A percentile compares a stretch with the other conserved stretches of the same genome.
These are phyloP conservation scores for Malus fusca DNA, from an alignment of 306 rosid genomes.

Conservation along the genomic window DNA sequence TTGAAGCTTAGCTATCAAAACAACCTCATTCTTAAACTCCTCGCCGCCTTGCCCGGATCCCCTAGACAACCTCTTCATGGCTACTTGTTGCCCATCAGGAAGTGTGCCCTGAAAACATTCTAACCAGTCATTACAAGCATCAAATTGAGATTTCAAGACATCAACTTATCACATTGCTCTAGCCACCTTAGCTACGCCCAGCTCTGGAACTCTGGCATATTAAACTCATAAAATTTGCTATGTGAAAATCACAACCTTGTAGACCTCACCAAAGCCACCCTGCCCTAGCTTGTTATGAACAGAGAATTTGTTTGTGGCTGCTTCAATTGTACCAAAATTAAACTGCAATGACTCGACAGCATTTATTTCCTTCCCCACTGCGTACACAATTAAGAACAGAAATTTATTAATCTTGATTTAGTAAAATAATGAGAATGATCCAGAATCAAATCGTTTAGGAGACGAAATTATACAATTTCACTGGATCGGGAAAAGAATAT, in stretches of 20 bases:
- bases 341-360: slow-evolving; percentile 17
- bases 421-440: no score
- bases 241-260: slow-evolving; percentile 7
- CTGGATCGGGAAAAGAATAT: background rate
- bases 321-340: slow-evolving; percentile 11
- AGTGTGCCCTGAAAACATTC: slow-evolving; percentile 20
- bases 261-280: slow-evolving; percentile 29
- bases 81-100: slow-evolving; percentile 16
- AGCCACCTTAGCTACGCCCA: background rate
- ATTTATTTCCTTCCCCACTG: background rate
- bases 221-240: background rate
- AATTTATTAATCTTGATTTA: background rate
- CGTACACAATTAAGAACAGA: background rate
- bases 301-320: slow-evolving; percentile 20
- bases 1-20: slow-evolving; percentile 19
- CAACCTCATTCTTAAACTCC: slow-evolving; percentile 22
- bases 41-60: slow-evolving; percentile 3
- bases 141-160: background rate
- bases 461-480: no score
- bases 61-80: slow-evolving; percentile 15
- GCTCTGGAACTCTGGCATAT: background rate
- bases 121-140: background rate
- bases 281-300: slow-evolving; percentile 14
- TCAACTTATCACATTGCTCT: background rate
- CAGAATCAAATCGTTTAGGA: no score